Evolutionary conservation across 495 filamentous ascomycete species (phyloP), one percentile per base, ranked within the genome.

Genomic region (Hyaloscypha variabilis): DNA sequence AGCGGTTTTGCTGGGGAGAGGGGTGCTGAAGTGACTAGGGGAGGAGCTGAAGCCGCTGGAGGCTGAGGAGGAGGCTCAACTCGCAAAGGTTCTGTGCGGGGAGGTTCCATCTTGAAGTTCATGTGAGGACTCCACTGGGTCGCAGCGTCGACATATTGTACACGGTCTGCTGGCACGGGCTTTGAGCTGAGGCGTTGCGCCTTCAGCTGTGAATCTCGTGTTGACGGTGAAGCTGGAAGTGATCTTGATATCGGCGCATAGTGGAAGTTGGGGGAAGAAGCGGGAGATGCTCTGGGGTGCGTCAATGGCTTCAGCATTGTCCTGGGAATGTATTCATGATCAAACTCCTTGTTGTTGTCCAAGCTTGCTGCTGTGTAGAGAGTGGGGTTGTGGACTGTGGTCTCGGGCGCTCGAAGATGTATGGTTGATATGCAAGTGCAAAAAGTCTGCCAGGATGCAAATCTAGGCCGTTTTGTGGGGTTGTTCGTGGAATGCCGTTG

Each of bases 281-380:
- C 75, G 59, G 74, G 67, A 57, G 69, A 73, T 30, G 71, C 67
- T 67, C 72, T 66, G 59, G 75, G 69, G 58, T 81, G 82, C 54
- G 79, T 75, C 67, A 81, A 81, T 23, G 82, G 79, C 67, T 77
- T 78, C 70, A 84, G 74, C 80, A 84, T 83, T 30, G 46, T 68
- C 52, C 53, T 58, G 24, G 60, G 34, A 42, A 24, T 56, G 54
- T 29, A 60, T 34, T 63, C 67, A 65, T 69, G 58, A 17, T 65
- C 24, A 10, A 46, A 1, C 8, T 46, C 6, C 17, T 14, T 46
- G 11, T 46, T 17, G 39, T 46, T 17, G 39, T 46, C 39, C 11
- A 46, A 46, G 11, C 39, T 14, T 3, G 11, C 6, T 46, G 39
- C 4, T 17, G n/a, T 19, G 39, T 46, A 17, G 6, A 46, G 39